These are phyloP conservation scores for Primulina huaijiensis DNA, from an alignment of 257 asterid species.

Conservation along the genomic window DNA sequence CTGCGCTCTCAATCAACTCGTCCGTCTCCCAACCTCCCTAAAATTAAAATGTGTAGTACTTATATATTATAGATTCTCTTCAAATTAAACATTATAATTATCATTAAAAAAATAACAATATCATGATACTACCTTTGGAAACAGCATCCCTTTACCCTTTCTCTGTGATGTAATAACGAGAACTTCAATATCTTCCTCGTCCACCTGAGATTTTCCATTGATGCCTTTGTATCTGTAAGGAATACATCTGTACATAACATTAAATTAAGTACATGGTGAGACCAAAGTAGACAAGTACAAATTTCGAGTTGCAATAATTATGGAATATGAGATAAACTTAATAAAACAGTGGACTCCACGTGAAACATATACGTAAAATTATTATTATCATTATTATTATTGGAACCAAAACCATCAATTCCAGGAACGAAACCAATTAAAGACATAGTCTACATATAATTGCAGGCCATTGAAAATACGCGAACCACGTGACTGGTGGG, in stretches of 20 bases:
- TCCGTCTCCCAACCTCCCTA: constrained; percentile 96
- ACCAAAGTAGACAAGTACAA: background rate
- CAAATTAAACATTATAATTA: constrained; percentile 12
- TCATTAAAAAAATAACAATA: background rate
- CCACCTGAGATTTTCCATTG: constrained; percentile 27
- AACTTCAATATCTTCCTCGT: constrained; percentile 78
- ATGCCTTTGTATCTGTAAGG: constrained; percentile 62
- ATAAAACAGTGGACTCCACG: no score
- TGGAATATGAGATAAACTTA: no score
- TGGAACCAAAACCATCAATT: no score
- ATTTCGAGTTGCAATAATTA: no score
- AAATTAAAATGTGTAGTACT: background rate
- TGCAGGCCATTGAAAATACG: no score
- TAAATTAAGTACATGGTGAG: background rate
- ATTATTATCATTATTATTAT: no score
- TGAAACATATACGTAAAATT: no score
- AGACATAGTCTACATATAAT: no score
- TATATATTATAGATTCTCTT: no score
- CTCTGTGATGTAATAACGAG: constrained; percentile 74
- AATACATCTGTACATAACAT: constrained; percentile 60
- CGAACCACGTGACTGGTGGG: no score
- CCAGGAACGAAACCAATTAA: no score
- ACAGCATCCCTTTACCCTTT: constrained; percentile 81
- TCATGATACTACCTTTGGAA: constrained; percentile 76
- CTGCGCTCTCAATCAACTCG: constrained; percentile 69